Percentiles rank a stretch among this genome's conserved stretches.
These are phyloP conservation scores for Aquilaria agallochum DNA, from an alignment of 441 rosid genomes.

Conservation along the genomic window DNA sequence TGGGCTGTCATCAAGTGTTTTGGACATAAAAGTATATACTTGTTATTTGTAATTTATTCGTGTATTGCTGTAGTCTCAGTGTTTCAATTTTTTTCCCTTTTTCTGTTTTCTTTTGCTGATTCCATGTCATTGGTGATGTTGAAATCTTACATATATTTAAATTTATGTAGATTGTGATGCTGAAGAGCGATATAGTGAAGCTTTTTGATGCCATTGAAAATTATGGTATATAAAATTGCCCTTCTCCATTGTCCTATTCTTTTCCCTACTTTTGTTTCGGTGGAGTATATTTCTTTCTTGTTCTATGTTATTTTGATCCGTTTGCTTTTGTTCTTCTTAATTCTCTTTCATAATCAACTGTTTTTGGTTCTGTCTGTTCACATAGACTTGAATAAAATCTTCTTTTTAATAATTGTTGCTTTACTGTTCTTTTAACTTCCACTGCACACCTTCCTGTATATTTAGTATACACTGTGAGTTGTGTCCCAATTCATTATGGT, in stretches of 20 bases:
- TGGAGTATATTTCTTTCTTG: neutral
- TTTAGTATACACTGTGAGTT: too few species aligned
- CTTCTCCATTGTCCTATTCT: neutral
- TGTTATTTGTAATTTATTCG: too few species aligned
- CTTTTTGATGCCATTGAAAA: conserved; percentile 77
- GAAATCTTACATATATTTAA: conserved; percentile 11
- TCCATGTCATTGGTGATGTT: neutral
- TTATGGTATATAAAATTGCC: conserved; percentile 53
- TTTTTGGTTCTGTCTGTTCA: neutral
- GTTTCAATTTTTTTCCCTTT: conserved; percentile 1
- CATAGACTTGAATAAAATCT: neutral
- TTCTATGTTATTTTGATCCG: neutral
- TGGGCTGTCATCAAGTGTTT: too few species aligned
- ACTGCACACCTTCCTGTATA: too few species aligned
- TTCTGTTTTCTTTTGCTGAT: neutral
- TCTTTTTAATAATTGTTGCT: neutral
- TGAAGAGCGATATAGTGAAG: conserved; percentile 70
- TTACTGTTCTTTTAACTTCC: neutral
- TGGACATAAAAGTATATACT: too few species aligned
- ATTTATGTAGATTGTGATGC: conserved; percentile 55
- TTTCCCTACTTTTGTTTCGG: neutral
- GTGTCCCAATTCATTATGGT: neutral
- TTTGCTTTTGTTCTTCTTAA: neutral
- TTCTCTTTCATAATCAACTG: neutral
- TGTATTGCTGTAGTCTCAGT: neutral